Base-by-base conservation (phyloP, 1,284 basidiomycete species). In the Ustilago lituana region DNA sequence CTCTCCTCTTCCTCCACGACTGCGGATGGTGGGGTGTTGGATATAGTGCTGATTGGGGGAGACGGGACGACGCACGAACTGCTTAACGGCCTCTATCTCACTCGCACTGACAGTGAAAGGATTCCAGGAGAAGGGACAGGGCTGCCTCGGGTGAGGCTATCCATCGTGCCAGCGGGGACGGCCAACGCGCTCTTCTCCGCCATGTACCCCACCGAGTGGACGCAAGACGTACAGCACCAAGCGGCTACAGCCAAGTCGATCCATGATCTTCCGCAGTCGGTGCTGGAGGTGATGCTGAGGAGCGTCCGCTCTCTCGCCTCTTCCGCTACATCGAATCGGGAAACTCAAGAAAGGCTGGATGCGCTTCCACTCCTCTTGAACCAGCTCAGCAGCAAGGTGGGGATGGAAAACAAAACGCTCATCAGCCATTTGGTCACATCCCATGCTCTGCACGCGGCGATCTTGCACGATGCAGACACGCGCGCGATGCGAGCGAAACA, bases 121-220 rank as follows among this genome's bases (percentile, higher is more conserved):
- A 41, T 14, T 22, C 44, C n/a, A 15, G 11, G 23, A 33, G 44
- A 14, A 8, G 20, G 9, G 12, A 1, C 17, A 12, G 27, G 39
- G 14, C 45, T 39, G 20, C 59, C 71, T 12, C 29, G 37, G 8
- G 24, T 76, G 15, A 53, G 76, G 20, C 32, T 86, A 2, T 73
- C 84, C 2, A 62, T 86, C 6, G 79, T 86, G 14, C 93, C 94
- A 3, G 88, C 88, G 37, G 94, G 94, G 10, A 97, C 94, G n/a
- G 93, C 93, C 17, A 97, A 97, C 78, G 94, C 94, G 0, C 85
- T 96, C n/a, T 93, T 90, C 80, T 86, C 82, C 5, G 83, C 84
- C 15, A 69, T 84, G 19, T 85, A 84, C 86, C 50, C 89, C 85
- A 15, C 23, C 2, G 31, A 35, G 10, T 67, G 64, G 57, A 57